Base-by-base conservation (phyloP, 2,329 filamentous ascomycete species). In the Alternaria sp. region DNA sequence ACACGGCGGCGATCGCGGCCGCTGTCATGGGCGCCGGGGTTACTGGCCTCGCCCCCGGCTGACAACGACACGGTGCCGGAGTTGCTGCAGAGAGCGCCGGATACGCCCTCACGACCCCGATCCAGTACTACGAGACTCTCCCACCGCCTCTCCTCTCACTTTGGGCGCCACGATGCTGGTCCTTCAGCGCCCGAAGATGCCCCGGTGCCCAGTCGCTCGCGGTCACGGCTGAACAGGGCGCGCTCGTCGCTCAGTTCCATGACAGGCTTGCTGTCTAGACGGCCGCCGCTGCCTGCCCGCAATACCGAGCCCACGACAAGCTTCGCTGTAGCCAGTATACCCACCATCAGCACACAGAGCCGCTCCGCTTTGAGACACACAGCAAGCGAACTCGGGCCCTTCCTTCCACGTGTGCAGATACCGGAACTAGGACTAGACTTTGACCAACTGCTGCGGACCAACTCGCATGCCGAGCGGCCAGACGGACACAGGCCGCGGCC, bases 341-440 rank as follows among this genome's bases (percentile, higher is more conserved):
- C 67, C 39, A 36, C 65, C 10, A 65, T 63, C 62, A 58, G 56
- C 64, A 41, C 62, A 33, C 53, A 65, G 23, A 51, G 60, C 37
- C 68, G 64, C 52, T 64, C 69, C 26, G 58, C 64, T 17, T 67
- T 68, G 17, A 58, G 66, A 34, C 71, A 68, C 24, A 58, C 65
- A 26, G 60, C 70, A 29, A 61, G 54, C 60, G 78, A 69, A 61
- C 71, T 41, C 51, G 72, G 71, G 49, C 76, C 72, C 36, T 71
- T 71, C 58, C 65, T 73, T 8, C 76, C 76, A 3, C 68, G 65
- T 4, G 62, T 74, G 14, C 72, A 72, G 44, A 67, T 76, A 5
- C 76, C 76, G 17, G 76, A 77, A 9, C 69, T 79, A 42, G 77
- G 77, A 42, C 62, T 78, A 28, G 72, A 76, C 62, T 77, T 79